Evolutionary conservation across 2,329 filamentous ascomycete species (phyloP).

Genomic region (Lasiodiplodia sp.): DNA sequence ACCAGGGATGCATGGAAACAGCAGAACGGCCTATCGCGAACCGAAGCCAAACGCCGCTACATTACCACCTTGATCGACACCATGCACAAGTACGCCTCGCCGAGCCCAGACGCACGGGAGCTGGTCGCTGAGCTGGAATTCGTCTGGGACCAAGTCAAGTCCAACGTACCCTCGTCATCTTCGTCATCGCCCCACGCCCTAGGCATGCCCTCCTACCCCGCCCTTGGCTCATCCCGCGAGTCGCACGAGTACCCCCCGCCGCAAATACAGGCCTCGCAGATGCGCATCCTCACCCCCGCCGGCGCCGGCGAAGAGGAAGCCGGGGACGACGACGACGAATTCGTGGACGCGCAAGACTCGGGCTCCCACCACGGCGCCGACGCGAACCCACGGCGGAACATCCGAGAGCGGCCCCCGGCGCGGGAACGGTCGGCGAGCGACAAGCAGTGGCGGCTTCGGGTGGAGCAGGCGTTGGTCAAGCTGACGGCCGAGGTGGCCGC

Average conservation of each 20-base stretch:
- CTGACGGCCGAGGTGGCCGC: constrained; percentile 94
- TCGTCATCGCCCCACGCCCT: constrained; percentile 54
- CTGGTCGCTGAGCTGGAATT: constrained; percentile 96
- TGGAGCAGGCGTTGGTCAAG: constrained; percentile 85
- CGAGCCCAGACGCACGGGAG: constrained; percentile 84
- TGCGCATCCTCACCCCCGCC: constrained; percentile 19
- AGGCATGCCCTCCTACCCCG: constrained; percentile 42
- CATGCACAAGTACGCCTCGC: constrained; percentile 92
- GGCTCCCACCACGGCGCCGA: constrained; percentile 44
- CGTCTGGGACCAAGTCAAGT: constrained; percentile 97
- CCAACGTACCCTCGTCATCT: constrained; percentile 72
- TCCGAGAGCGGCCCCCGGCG: constrained; percentile 4
- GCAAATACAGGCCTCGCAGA: constrained; percentile 22
- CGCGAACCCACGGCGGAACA: not conserved
- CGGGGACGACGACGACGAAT: constrained; percentile 51
- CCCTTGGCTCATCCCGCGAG: constrained; percentile 59
- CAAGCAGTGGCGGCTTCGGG: constrained; percentile 76
- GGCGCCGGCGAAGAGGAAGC: constrained; percentile 32
- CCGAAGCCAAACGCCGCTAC: constrained; percentile 61
- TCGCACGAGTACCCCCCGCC: constrained; percentile 43
- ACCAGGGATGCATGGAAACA: constrained; percentile 89
- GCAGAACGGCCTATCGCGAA: constrained; percentile 81
- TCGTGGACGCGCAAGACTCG: constrained; percentile 57
- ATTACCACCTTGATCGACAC: constrained; percentile 86
- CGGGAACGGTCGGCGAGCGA: constrained; percentile 38